Evolutionary conservation across 306 rosid species (phyloP).

Genomic region (Trifolium subterraneum): DNA sequence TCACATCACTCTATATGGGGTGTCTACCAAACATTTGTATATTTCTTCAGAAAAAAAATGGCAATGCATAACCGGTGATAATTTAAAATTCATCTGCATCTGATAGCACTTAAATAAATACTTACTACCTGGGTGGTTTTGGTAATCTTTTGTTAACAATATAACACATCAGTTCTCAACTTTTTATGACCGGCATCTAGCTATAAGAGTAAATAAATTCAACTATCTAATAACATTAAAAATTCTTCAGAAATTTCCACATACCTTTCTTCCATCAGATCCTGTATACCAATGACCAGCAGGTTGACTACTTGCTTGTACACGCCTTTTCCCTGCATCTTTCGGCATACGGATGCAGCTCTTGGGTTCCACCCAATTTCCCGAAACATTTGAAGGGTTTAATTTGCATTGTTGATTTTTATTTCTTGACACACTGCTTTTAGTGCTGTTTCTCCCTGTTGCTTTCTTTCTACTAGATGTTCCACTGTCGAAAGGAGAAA

Average conservation of each 20-base stretch:
- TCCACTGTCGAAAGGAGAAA: constrained; percentile 41
- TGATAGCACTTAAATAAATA: constrained; percentile 1
- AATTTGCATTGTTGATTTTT: constrained; percentile 44
- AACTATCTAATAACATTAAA: constrained; percentile 29
- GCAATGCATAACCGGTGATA: background rate
- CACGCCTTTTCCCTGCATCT: constrained; percentile 70
- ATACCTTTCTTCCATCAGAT: constrained; percentile 78
- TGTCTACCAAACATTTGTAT: too few relatives aligned
- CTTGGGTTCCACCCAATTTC: constrained; percentile 76
- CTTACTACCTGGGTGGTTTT: constrained; percentile 1
- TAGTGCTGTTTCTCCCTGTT: constrained; percentile 49
- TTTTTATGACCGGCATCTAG: constrained; percentile 5
- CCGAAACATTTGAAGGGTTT: constrained; percentile 50
- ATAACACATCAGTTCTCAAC: constrained; percentile 10
- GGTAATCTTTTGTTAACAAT: background rate
- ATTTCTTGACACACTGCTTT: constrained; percentile 52
- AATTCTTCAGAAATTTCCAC: constrained; percentile 11
- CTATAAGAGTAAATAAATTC: constrained; percentile 18
- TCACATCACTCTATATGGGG: too few relatives aligned
- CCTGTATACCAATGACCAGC: constrained; percentile 89
- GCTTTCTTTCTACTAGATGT: constrained; percentile 53
- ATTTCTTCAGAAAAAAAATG: background rate
- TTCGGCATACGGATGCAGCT: constrained; percentile 54
- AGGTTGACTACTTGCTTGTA: constrained; percentile 69
- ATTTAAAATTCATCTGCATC: constrained; percentile 21